Conservation (phyloP, 1,139 yeast species). For the Kluyveromyces sp. region DNA sequence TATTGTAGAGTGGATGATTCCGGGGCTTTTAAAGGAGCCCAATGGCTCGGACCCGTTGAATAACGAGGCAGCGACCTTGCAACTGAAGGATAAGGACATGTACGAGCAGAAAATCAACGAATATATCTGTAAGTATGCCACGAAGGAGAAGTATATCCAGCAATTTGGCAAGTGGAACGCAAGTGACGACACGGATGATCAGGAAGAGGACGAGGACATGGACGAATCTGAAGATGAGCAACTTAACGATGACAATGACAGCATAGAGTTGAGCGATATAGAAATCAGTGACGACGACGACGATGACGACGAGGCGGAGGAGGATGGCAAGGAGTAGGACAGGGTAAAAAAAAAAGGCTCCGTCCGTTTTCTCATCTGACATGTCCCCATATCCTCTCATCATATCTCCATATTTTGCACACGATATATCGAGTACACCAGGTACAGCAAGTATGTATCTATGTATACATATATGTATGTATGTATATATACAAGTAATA, state of each 20-base stretch:
- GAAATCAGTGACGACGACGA: conserved; percentile 38
- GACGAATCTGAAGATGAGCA: conserved; percentile 25
- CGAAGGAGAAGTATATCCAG: conserved; percentile 38
- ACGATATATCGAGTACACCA: too few relatives aligned
- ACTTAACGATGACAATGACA: conserved; percentile 18
- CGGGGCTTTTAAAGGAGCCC: conserved; percentile 86
- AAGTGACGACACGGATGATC: conserved; percentile 44
- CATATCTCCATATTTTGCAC: too few relatives aligned
- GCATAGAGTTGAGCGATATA: conserved; percentile 38
- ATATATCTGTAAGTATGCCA: conserved; percentile 72
- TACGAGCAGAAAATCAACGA: conserved; percentile 66
- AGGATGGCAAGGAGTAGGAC: too few relatives aligned
- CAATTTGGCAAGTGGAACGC: conserved; percentile 38
- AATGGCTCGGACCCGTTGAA: conserved; percentile 93
- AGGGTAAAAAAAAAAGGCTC: too few relatives aligned
- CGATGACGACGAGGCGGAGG: too few relatives aligned
- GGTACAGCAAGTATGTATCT: too few relatives aligned
- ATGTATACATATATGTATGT: too few relatives aligned
- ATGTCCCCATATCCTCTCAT: too few relatives aligned
- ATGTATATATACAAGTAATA: too few relatives aligned
- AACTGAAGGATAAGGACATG: conserved; percentile 59
- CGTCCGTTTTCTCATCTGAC: too few relatives aligned
- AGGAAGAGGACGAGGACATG: conserved; percentile 22
- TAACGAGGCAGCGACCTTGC: conserved; percentile 80
- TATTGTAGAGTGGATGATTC: conserved; percentile 87